A percentile compares a stretch with the other conserved stretches of the same genome.
phyloP scores from a whole-genome alignment of 2,329 filamentous ascomycete species.

The Aspergillus pseudotamarii region DNA sequence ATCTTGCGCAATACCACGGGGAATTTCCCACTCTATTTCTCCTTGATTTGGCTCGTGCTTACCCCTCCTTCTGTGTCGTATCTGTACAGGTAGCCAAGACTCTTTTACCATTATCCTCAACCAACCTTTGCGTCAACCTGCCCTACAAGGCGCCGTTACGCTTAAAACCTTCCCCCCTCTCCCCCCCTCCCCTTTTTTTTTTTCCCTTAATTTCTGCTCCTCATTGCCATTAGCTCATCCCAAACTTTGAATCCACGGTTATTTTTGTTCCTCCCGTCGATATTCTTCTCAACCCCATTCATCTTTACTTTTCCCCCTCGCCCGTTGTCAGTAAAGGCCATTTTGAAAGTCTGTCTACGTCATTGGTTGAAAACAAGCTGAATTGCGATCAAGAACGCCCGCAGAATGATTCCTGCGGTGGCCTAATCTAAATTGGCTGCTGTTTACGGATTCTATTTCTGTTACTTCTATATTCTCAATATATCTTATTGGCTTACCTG shows the following conservation, averaged over 20 bases:
- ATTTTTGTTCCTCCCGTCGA: not conserved
- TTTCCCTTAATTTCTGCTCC: not conserved
- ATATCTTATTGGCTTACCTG: not conserved
- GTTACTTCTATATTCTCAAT: not conserved
- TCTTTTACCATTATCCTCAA: conserved; percentile 4
- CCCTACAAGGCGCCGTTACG: conserved; percentile 6
- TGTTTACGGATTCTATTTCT: not conserved
- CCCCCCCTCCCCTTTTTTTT: not conserved
- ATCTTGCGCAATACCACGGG: not conserved
- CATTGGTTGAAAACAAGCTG: not conserved
- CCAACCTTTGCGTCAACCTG: not conserved
- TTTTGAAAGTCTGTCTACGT: not conserved
- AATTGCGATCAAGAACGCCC: not conserved
- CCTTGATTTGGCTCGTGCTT: conserved; percentile 2
- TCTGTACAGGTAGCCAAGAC: not conserved
- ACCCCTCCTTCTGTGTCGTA: not conserved
- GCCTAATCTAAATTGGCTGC: not conserved
- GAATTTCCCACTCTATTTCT: not conserved
- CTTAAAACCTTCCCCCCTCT: not conserved
- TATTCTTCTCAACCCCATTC: not conserved
- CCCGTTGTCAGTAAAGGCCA: not conserved
- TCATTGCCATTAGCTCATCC: not conserved
- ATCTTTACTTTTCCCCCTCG: not conserved
- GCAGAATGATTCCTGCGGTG: conserved; percentile 3
- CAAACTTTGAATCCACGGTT: conserved; percentile 1